Evolutionary conservation across 257 asterid genomes (phyloP), one percentile per base, ranked within the genome.

Genomic region (Solanum arcanum): DNA sequence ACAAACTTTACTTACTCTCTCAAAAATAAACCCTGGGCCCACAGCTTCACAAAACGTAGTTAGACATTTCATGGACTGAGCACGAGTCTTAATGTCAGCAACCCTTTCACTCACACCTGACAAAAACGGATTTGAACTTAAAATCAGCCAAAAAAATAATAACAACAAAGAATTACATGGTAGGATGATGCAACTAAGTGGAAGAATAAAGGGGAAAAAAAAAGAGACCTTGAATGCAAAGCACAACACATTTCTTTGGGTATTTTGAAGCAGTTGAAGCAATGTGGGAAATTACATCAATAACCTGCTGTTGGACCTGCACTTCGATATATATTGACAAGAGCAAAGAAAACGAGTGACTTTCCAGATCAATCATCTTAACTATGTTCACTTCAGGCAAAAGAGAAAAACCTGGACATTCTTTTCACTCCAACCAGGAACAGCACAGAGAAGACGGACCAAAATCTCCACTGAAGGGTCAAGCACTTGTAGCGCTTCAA

Each of bases 401-500:
- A 88, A 86, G 83, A 47, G 52, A 73, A 49, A 86, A 90, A 96
- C 99, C 99, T 97, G 99, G 87, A 97, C 98, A 95, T 97, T 97
- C 93, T 97, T 97, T 92, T 97, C 99, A 83, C 91, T 92, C 99
- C 99, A 97, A 41, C 99, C 99, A 75, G 99, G 99, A 91, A 97
- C 91, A 83, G 91, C 93, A 88, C 98, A 96, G 46, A 97, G 98
- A 87, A 96, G 91, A 86, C 99, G 99, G 86, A 95, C 89, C 92
- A 97, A 92, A 90, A 97, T 59, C 91, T 96, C 99, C 68, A 97
- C 99, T 20, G 95, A 93, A 42, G 91, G 90, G 86, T 94, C 95
- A 62, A 96, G 91, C 86, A 82, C 88, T 81, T 90, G 90, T 46
- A 95, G 86, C 27, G 95, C 94, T 87, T 92, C 99, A 90, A 93